Evolutionary conservation across 495 filamentous ascomycete species (phyloP), one percentile per base, ranked within the genome.

Genomic region (Penicillium cinerascens): DNA sequence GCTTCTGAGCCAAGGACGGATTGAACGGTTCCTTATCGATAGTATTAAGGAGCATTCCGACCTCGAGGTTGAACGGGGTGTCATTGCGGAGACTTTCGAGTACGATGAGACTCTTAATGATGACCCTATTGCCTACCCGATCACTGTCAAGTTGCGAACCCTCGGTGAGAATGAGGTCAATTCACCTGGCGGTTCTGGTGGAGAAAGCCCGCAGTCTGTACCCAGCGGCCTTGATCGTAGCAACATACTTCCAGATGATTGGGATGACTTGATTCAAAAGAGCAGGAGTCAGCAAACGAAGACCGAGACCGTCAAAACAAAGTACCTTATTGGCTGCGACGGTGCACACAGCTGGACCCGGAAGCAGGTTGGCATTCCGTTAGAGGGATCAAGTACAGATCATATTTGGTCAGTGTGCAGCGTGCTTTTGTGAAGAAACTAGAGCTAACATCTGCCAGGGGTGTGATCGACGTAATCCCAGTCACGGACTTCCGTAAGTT

Each of bases 281-380:
- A 60, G 66, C 10, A 60, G 59, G 25, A 54, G 45, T 13, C 65
- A 65, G 42, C 58, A 67, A 48, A 65, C 61, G 2, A 63, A 51
- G 11, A 60, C 59, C 13, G 65, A 83, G 56, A 69, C 54, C 3
- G 65, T 87, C 6, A 73, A 61, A 26, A 78, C 83, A 5, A 87
- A 84, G 55, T 89, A 86, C 53, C 65, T 88, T 41, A 75, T 87
- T n/a, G 84, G 84, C 2, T 82, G 78, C 45, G 85, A 88, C 63
- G 84, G 84, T 1, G 84, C 83, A 2, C 83, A 82, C 53, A 79
- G 76, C 42, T 87, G 84, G 85, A 79, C 79, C 1, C 68, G 84
- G 29, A 73, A 71, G 55, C 76, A 82, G 38, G 63, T 87, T 4
- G 73, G 76, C 4, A 79, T 81, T 36, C 64, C 74, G 10, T 66